Conservation (phyloP, 2,329 filamentous ascomycete genomes). For the Alternaria alternata region DNA sequence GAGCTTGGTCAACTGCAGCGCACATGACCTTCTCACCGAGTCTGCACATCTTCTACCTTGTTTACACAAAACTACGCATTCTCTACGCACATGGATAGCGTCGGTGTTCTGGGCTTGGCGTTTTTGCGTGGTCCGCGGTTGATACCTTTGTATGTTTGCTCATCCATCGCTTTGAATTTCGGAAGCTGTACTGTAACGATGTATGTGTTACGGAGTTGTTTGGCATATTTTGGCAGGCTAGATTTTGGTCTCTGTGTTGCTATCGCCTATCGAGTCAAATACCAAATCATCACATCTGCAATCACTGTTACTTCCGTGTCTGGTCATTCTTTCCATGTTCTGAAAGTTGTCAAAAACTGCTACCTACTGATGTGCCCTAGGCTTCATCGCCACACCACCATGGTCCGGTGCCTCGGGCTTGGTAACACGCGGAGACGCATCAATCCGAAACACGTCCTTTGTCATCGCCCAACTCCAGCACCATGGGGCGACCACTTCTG, state of each 20-base stretch:
- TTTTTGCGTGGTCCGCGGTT: constrained; percentile 10
- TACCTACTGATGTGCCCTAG: not conserved
- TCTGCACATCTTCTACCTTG: not conserved
- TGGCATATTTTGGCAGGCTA: not conserved
- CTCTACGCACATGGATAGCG: constrained; percentile 15
- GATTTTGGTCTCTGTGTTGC: not conserved
- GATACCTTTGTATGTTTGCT: constrained; percentile 7
- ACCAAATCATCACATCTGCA: not conserved
- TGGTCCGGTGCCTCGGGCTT: not conserved
- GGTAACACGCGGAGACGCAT: not conserved
- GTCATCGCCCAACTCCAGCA: not conserved
- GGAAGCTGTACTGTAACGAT: not conserved
- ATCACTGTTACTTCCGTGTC: not conserved
- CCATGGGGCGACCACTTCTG: not conserved
- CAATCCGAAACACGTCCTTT: not conserved
- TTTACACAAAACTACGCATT: constrained; percentile 5
- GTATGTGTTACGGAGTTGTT: constrained; percentile 5
- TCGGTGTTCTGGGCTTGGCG: constrained; percentile 22
- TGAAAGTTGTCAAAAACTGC: not conserved
- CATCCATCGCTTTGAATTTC: not conserved
- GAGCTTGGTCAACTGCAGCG: constrained; percentile 42
- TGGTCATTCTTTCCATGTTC: not conserved
- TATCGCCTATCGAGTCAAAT: not conserved
- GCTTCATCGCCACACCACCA: not conserved
- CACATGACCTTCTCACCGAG: constrained; percentile 6